A percentile compares a stretch with the other conserved stretches of the same genome.
Conservation (phyloP, 1,284 basidiomycete genomes). For the Porodaedalea pini region DNA sequence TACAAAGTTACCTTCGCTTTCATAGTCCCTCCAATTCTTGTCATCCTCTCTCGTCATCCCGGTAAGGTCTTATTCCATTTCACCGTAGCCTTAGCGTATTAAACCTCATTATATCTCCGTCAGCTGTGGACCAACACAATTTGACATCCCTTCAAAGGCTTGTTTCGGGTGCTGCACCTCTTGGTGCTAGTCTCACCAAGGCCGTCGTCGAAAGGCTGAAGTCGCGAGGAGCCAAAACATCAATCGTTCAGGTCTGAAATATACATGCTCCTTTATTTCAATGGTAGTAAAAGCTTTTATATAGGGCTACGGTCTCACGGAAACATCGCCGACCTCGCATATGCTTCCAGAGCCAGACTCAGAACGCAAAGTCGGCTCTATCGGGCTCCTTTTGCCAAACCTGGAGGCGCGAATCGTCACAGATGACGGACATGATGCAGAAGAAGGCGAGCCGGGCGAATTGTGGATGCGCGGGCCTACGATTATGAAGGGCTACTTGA, state of each 20-base stretch:
- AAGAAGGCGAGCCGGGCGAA: constrained; percentile 66
- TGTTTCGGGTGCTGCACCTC: constrained; percentile 80
- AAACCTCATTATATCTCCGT: not conserved
- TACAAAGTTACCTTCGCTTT: constrained; percentile 62
- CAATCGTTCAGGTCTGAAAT: constrained; percentile 47
- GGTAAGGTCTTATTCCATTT: too few relatives aligned
- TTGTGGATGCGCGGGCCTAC: constrained; percentile 76
- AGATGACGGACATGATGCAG: constrained; percentile 46
- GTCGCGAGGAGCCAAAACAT: constrained; percentile 33
- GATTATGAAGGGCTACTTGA: constrained; percentile 81
- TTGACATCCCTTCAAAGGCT: constrained; percentile 58
- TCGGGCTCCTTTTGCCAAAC: constrained; percentile 75
- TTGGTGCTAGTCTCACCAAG: constrained; percentile 60
- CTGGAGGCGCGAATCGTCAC: constrained; percentile 73
- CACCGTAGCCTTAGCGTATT: not conserved
- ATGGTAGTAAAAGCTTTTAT: constrained; percentile 6
- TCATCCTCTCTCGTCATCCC: constrained; percentile 64
- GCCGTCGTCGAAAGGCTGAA: constrained; percentile 41
- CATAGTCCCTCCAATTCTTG: constrained; percentile 83
- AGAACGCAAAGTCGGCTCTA: constrained; percentile 52
- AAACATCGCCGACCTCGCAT: constrained; percentile 65
- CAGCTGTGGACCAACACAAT: constrained; percentile 70
- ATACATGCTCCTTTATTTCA: not conserved
- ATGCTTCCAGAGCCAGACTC: constrained; percentile 40
- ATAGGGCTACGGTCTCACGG: constrained; percentile 74